A percentile compares a stretch with the other conserved stretches of the same genome.
These are phyloP conservation scores for Lepidium didymum DNA, from an alignment of 345 rosid genomes.

Conservation along the genomic window DNA sequence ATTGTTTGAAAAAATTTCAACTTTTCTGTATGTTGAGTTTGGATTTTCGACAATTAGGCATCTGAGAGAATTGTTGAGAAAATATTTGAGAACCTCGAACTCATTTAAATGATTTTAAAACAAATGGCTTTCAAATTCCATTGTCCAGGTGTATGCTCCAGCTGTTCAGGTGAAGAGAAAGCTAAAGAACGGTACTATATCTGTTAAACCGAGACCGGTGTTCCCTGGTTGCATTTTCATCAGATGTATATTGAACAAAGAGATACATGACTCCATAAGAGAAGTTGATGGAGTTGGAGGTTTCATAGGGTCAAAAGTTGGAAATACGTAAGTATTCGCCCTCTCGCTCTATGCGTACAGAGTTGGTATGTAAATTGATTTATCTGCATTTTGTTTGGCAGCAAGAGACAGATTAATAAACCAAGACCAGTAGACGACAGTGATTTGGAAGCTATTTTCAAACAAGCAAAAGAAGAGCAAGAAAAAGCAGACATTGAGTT, in stretches of 20 bases:
- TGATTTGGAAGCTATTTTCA: slow-evolving; percentile 67
- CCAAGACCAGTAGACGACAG: slow-evolving; percentile 66
- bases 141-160: slow-evolving; percentile 72
- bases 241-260: slow-evolving; percentile 68
- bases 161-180: slow-evolving; percentile 56
- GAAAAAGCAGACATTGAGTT: slow-evolving; percentile 62
- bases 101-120: not conserved
- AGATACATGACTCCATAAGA: slow-evolving; percentile 68
- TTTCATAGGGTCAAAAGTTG: slow-evolving; percentile 75
- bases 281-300: slow-evolving; percentile 73
- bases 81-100: not conserved
- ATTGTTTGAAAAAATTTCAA: not conserved
- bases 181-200: slow-evolving; percentile 59
- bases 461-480: slow-evolving; percentile 69
- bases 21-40: not conserved
- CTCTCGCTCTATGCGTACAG: not conserved
- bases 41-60: not conserved
- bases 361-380: not conserved
- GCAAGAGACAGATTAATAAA: slow-evolving; percentile 65
- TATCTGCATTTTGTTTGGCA: slow-evolving; percentile 21
- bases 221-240: slow-evolving; percentile 80
- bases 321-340: slow-evolving; percentile 55
- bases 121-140: not conserved
- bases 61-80: not conserved
- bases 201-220: slow-evolving; percentile 56